Evolutionary conservation across 345 rosid species (phyloP), one percentile per base, ranked within the genome.

Genomic region (Lepidium sativum): DNA sequence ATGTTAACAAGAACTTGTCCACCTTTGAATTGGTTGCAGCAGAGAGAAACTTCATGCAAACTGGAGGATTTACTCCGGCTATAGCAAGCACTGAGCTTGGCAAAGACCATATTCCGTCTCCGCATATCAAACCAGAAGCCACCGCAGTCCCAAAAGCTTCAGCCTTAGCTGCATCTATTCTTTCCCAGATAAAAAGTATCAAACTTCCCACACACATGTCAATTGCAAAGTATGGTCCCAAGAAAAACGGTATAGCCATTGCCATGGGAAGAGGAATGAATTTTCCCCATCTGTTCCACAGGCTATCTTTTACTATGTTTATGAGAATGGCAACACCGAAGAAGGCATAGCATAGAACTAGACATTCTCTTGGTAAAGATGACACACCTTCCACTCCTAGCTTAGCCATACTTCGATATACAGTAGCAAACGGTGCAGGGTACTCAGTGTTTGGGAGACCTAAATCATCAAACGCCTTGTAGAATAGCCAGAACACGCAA

Each of bases 171-270:
- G 79, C 78, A 80, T 90, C 79, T 13, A 63, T 47, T 79, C 61
- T 86, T 40, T 78, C 81, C 97, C 97, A 89, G 1, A 84, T 57
- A 8, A 81, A 90, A 65, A 87, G 69, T 54, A 87, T 80, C 71
- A 87, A 77, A 73, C 95, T 86, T 27, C 95, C 95, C 6, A 84
- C 75, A 47, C 90, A 90, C 97, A 90, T 87, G 48, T 87, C 91
- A 14, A 90, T 90, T 5, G 95, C 87, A 32, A 90, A 90, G 71
- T 82, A 87, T 0, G 89, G 80, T 0, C 97, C 97, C 1, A 91
- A 13, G 75, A 84, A 91, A 56, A 91, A 88, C 1, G 97, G 96
- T 61, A 91, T 86, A 0, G 97, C 97, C 92, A 91, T 87, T 32
- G 91, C 90, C 96, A 87, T 87, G 0, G 96, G 97, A 27, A 81